A percentile compares a stretch with the other conserved stretches of the same genome.
phyloP scores from a whole-genome alignment of 768 basidiomycete species.

The Russula compacta region DNA sequence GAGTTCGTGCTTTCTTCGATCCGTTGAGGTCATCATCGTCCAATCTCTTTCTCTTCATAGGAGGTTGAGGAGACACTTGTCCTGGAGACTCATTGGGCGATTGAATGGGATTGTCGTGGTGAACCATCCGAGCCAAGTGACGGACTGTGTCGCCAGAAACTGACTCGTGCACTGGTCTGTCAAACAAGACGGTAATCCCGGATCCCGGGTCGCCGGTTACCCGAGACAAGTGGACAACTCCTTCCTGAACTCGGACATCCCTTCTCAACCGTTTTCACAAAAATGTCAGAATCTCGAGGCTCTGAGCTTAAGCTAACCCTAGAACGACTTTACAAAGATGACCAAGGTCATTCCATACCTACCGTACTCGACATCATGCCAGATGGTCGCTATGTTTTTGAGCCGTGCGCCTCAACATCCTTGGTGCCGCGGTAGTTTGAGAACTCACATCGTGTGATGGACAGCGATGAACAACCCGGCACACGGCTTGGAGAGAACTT shows the following conservation, averaged over 20 bases:
- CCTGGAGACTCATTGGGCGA: constrained; percentile 4
- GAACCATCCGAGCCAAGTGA: not conserved
- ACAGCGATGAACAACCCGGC: constrained; percentile 40
- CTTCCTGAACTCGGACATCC: not conserved
- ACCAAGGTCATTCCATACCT: constrained; percentile 54
- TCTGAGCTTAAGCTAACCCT: constrained; percentile 52
- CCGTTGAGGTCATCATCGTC: constrained; percentile 37
- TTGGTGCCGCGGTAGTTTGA: not conserved
- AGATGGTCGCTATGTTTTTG: constrained; percentile 60
- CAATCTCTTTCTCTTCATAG: constrained; percentile 54
- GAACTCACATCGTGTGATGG: constrained; percentile 1
- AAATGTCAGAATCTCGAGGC: not conserved
- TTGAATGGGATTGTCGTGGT: not conserved
- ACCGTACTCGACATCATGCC: constrained; percentile 58
- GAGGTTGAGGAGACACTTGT: constrained; percentile 17
- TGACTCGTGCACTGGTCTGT: not conserved
- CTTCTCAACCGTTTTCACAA: not conserved
- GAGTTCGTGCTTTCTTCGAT: constrained; percentile 57
- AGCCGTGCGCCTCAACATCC: constrained; percentile 44
- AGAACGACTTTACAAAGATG: constrained; percentile 76
- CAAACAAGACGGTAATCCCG: not conserved
- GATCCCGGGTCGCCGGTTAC: not conserved
- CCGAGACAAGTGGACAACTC: too few species aligned
- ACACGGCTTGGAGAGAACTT: constrained; percentile 57
- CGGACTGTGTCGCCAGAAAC: not conserved